Conservation (phyloP, 2,329 filamentous ascomycete genomes). For the Albophoma yamanashiensis region DNA sequence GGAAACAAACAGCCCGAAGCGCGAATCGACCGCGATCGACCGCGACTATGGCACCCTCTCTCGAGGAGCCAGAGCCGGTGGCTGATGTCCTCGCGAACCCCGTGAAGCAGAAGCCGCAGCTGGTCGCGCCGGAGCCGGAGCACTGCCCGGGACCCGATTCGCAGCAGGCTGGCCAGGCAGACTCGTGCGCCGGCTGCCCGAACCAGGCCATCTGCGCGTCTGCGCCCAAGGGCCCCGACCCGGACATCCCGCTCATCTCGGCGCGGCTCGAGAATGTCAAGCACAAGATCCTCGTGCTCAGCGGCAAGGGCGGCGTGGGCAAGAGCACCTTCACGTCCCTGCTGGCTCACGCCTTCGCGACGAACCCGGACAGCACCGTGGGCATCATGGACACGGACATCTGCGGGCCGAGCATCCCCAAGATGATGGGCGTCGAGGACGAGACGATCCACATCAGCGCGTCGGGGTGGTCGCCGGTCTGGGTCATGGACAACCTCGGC, state of each 20-base stretch:
- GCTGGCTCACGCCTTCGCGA: constrained; percentile 80
- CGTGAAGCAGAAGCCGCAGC: constrained; percentile 66
- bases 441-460: constrained; percentile 89
- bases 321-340: constrained; percentile 91
- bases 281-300: constrained; percentile 89
- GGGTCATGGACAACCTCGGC: constrained; percentile 86
- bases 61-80: constrained; percentile 59
- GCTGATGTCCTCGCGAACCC: constrained; percentile 66
- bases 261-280: constrained; percentile 69
- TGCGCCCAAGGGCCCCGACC: constrained; percentile 88
- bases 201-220: constrained; percentile 94
- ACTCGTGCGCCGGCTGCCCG: constrained; percentile 88
- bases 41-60: constrained; percentile 62
- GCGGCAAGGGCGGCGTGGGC: constrained; percentile 91
- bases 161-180: constrained; percentile 55
- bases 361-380: constrained; percentile 66
- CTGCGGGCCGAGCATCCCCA: constrained; percentile 89
- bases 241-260: constrained; percentile 83
- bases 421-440: constrained; percentile 95
- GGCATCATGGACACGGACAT: constrained; percentile 99
- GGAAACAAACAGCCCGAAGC: background rate
- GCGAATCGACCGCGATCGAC: background rate
- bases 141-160: constrained; percentile 91
- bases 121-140: constrained; percentile 92
- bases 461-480: constrained; percentile 88